Percentiles rank a stretch among this genome's conserved stretches.
phyloP scores from a whole-genome alignment of 148 eudicot species.

The Polygonum aviculare region DNA sequence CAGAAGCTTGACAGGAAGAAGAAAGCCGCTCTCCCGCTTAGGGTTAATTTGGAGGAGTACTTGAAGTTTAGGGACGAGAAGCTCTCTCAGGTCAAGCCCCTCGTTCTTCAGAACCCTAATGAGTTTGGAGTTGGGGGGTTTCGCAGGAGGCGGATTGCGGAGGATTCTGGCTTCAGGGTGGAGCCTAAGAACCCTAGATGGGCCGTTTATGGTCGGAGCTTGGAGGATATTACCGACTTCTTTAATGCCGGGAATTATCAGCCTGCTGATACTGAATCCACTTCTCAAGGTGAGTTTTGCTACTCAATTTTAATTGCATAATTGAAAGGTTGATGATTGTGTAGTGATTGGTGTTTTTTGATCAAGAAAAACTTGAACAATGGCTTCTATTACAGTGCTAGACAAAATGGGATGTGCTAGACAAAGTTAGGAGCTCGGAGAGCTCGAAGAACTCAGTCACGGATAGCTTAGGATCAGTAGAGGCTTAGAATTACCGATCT shows the following conservation, averaged over 20 bases:
- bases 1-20: slow-evolving; percentile 36
- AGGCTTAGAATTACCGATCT: too few relatives aligned
- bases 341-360: not conserved
- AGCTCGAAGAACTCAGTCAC: too few relatives aligned
- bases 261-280: slow-evolving; percentile 24
- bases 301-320: not conserved
- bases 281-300: slow-evolving; percentile 38
- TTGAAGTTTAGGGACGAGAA: slow-evolving; percentile 41
- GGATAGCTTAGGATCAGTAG: too few relatives aligned
- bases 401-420: not conserved
- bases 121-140: not conserved
- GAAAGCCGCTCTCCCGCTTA: slow-evolving; percentile 29
- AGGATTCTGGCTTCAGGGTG: slow-evolving; percentile 27
- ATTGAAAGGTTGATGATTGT: not conserved
- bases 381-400: not conserved
- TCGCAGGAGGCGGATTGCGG: not conserved
- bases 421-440: too few relatives aligned
- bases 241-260: slow-evolving; percentile 56
- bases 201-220: slow-evolving; percentile 74
- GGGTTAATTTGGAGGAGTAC: slow-evolving; percentile 30
- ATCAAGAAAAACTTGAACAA: not conserved
- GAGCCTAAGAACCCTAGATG: slow-evolving; percentile 62
- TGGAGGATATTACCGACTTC: slow-evolving; percentile 72
- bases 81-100: slow-evolving; percentile 47
- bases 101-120: slow-evolving; percentile 54